phyloP scores from a whole-genome alignment of 192 early-diverging fungal genomes.

The Coemansia sp. region DNA sequence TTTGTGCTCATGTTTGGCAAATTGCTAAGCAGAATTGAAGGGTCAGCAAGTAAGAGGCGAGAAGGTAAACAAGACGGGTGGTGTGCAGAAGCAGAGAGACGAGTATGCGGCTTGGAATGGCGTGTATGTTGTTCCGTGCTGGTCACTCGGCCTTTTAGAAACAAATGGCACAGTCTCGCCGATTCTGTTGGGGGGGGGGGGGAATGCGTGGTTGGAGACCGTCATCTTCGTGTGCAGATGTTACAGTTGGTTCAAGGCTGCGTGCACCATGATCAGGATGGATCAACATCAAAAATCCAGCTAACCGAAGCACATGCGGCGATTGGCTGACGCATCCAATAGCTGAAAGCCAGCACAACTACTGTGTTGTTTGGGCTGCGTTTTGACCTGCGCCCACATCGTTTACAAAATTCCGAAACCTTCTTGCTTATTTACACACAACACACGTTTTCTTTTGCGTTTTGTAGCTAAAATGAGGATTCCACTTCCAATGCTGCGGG shows the following conservation, averaged over 20 bases:
- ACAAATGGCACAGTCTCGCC: neutral
- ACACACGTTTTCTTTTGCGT: neutral
- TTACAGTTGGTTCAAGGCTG: neutral
- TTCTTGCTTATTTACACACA: too few relatives aligned
- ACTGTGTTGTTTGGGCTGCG: neutral
- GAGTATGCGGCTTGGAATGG: neutral
- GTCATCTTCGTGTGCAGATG: neutral
- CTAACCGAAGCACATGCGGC: neutral
- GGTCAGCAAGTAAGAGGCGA: neutral
- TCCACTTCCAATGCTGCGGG: slow-evolving; percentile 37
- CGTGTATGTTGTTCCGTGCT: neutral
- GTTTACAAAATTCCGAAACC: too few relatives aligned
- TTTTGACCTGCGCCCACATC: neutral
- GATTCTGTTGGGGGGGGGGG: neutral
- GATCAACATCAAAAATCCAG: neutral
- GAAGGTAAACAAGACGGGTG: neutral
- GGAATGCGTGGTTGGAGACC: neutral
- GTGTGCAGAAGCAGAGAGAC: slow-evolving; percentile 5
- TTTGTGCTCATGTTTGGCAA: slow-evolving; percentile 33
- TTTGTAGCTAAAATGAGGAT: slow-evolving; percentile 19
- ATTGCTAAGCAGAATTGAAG: neutral
- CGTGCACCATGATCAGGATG: neutral
- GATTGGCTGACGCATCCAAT: neutral
- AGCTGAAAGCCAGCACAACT: neutral
- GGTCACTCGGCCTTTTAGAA: neutral